Evolutionary conservation across 2,329 filamentous ascomycete species (phyloP), one percentile per base, ranked within the genome.

Genomic region (Fusarium vanettenii): DNA sequence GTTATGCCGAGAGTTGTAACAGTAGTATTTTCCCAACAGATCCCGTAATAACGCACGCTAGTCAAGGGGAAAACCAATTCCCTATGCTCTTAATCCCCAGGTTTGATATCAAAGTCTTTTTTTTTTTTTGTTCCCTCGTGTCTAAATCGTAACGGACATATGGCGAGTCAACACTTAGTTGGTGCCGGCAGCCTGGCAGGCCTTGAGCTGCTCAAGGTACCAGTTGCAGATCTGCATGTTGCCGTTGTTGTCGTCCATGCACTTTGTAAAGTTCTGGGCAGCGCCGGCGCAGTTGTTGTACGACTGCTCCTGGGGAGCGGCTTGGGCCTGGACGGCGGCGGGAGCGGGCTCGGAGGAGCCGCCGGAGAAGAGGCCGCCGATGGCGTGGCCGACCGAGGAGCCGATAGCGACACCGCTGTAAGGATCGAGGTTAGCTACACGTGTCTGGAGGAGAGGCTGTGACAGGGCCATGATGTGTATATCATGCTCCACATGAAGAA

Each of bases 191-290:
- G 90, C 86, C 88, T 96, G 94, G 89, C 94, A 96, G 66, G 94
- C 93, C 89, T 95, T 96, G 85, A 99, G 89, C 90, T 99, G 96
- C 84, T 99, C 97, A 80, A 99, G 87, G 85, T 99, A 99, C 95
- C 96, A 99, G 78, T 94, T 93, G 87, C 97, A 99, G 82, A 98
- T 97, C 82, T 93, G 92, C 93, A 99, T 92, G 86, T 97, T 95
- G 78, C 97, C 97, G 82, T 92, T 88, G 85, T 99, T 93, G 82
- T 98, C 94, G 84, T 98, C 95, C 92, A 99, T 93, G 89, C 97
- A 99, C 87, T 92, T 93, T 80, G 95, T 95, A 89, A 99, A 98
- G 86, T 90, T 91, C 85, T 92, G 91, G 64, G 95, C 92, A 79
- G 97, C 95, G 64, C 88, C 90, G 74, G 91, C 91, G 87, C 97